Base-by-base conservation (phyloP, 1,284 basidiomycete genomes). In the Inonotus hispidus region DNA sequence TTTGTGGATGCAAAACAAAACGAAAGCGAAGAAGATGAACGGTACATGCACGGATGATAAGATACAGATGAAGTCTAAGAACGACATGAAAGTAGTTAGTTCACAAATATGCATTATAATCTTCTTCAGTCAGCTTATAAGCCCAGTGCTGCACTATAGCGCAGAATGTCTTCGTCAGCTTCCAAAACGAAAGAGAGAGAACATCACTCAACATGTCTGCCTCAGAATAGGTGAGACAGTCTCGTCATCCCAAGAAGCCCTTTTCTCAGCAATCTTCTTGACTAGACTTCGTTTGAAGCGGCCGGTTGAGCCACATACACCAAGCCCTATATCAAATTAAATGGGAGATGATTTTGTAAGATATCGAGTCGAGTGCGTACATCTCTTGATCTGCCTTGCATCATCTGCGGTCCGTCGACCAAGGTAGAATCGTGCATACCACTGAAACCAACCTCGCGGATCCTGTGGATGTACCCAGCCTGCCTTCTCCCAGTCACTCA, bases 361-460 rank as follows among this genome's bases (percentile, higher is more conserved):
- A 56, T 19, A 45, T 13, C 1, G 21, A 56, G 7, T 7, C 1
- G 8, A 52, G 19, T 25, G 57, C 73, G 67, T 58, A 75, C 74
- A 79, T 61, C 77, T 62, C 53, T 69, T 67, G 25, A 79, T 73
- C 64, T 79, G 77, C 41, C 77, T 56, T 58, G 72, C 74, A 66
- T 79, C 77, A 64, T 79, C 77, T 10, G 65, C 68, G 37, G 71
- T 73, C 55, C 77, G 60, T 53, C 77, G 66, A 0, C 77, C 77
- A n/a, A 71, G 67, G 66, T 74, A 78, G 67, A 78, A 79, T 14
- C 75, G 67, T 16, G 69, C 66, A 69, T 79, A 79, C 74, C 74
- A 75, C 62, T 75, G 70, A 25, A 75, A 76, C 77, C 77, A 79
- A 16, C 77, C 77, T 25, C 77, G 61, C 6, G 76, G 76, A 69